Evolutionary conservation across 2,329 filamentous ascomycete genomes (phyloP), one percentile per base, ranked within the genome.

Genomic region (Colletotrichum gloeosporioides): DNA sequence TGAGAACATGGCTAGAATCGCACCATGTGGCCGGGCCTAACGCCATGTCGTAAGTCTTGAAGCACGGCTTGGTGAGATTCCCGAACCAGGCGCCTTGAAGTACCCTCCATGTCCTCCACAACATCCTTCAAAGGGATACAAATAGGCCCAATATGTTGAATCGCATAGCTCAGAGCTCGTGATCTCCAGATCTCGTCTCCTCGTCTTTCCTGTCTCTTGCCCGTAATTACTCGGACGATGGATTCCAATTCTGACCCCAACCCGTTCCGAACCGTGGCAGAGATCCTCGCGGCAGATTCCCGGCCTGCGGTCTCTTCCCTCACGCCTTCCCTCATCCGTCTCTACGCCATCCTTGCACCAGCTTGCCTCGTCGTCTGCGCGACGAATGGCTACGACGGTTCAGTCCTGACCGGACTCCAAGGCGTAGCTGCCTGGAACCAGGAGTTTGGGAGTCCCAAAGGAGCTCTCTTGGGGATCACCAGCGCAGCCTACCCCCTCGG

Each of bases 371-470:
- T 44, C 0, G 39, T 44, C 39, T 44, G 39, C 39, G 39, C 39
- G 10, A 62, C 62, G 8, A 63, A 70, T 16, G 63, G 72, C 18
- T 71, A 64, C 57, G 69, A 73, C 80, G 80, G 82, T 18, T 85
- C 84, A 5, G 78, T 87, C 57, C 84, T 86, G 81, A 87, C 87
- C 70, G 86, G 84, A 4, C 80, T 87, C 2, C 85, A 86, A 73
- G 80, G 83, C 4, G 79, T 85, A 1, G 25, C 78, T 0, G 78
- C 82, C 71, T 87, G 86, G 86, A 79, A 82, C 61, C 53, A 69
- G 2, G 31, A 72, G 36, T 87, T 88, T 59, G 80, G 80, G 36
- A 78, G 84, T 32, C 86, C 85, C 3, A 65, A 78, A 13, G 84
- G 83, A 3, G 80, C 82, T 39, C 77, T 82, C 12, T 81, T 86